These are phyloP conservation scores for Ogataea sp. DNA, from an alignment of 805 yeast genomes.

Conservation along the genomic window DNA sequence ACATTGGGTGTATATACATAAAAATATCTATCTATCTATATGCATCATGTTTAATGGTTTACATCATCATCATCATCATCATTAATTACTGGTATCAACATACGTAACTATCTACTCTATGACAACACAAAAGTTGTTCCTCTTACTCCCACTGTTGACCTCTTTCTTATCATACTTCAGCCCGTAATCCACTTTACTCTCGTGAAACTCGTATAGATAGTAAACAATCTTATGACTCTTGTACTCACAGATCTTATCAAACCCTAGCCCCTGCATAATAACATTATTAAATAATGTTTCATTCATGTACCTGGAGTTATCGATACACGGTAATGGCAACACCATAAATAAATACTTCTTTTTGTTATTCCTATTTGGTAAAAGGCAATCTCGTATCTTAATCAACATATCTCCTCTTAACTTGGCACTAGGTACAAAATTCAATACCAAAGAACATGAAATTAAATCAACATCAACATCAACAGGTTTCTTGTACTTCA, in stretches of 20 bases:
- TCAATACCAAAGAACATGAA: conserved; percentile 81
- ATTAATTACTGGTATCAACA: too few species aligned
- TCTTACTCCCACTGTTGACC: conserved; percentile 44
- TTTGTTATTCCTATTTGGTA: too few species aligned
- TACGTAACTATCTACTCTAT: conserved; percentile 12
- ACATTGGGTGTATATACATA: too few species aligned
- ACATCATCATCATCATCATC: too few species aligned
- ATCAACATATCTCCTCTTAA: conserved; percentile 73
- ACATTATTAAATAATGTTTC: conserved; percentile 27
- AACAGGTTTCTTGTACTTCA: conserved; percentile 59
- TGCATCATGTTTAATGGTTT: too few species aligned
- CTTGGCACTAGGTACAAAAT: conserved; percentile 71
- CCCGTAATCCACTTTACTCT: conserved; percentile 4
- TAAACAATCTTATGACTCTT: conserved; percentile 69
- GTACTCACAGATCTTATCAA: conserved; percentile 33
- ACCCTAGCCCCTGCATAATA: conserved; percentile 62
- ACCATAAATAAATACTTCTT: conserved; percentile 63
- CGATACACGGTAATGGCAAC: conserved; percentile 79
- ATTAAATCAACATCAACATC: conserved; percentile 53
- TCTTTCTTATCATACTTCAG: conserved; percentile 34
- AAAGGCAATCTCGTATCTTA: conserved; percentile 52
- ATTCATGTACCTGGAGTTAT: conserved; percentile 74
- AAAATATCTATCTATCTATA: neutral
- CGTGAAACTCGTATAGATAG: conserved; percentile 50
- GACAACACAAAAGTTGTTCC: conserved; percentile 65